Base-by-base conservation (phyloP, 495 filamentous ascomycete species). In the Penicillium verhagenii region DNA sequence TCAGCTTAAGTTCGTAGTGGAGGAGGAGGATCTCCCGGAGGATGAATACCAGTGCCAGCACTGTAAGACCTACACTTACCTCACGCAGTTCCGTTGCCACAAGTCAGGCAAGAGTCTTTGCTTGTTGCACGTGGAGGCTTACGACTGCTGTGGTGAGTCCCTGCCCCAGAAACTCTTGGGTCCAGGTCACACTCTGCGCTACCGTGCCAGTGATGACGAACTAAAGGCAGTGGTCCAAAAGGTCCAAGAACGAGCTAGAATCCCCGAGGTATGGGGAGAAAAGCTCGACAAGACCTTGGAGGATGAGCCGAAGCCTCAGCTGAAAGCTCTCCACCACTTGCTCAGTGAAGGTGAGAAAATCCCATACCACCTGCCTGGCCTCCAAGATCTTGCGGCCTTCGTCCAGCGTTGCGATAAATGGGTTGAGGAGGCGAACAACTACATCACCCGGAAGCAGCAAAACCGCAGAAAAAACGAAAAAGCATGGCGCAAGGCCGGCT, bases 391-490 rank as follows among this genome's bases (percentile, higher is more conserved):
- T 65, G 89, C 85, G 73, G 79, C 82, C 57, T 97, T 93, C 76
- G 94, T 97, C 70, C 90, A 95, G 60, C 86, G 88, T 60, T 96
- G 92, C 76, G 94, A 96, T 72, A 92, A 96, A 69, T 96, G 95
- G 90, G 91, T 97, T 58, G 94, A 99, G 58, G 93, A 97, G 73
- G 94, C 94, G 53, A 91, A 88, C 58, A 96, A 91, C 69, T 99
- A 94, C 79, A 96, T 93, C 60, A 92, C 92, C 56, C 88, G 94
- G 46, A 99, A 99, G 76, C 94, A 97, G 75, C 93, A 97, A 72
- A 96, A 96, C 69, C 88, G 94, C 61, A 91, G 94, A 55, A 99
- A 99, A 74, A 97, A 89, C 71, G 92, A 97, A 64, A 95, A 93
- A 67, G 86, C 83, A 28, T 96, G 90, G 90, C 90, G 90, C 59